Evolutionary conservation across 2,329 filamentous ascomycete species (phyloP), one percentile per base, ranked within the genome.

Genomic region (Parastagonospora avenae): DNA sequence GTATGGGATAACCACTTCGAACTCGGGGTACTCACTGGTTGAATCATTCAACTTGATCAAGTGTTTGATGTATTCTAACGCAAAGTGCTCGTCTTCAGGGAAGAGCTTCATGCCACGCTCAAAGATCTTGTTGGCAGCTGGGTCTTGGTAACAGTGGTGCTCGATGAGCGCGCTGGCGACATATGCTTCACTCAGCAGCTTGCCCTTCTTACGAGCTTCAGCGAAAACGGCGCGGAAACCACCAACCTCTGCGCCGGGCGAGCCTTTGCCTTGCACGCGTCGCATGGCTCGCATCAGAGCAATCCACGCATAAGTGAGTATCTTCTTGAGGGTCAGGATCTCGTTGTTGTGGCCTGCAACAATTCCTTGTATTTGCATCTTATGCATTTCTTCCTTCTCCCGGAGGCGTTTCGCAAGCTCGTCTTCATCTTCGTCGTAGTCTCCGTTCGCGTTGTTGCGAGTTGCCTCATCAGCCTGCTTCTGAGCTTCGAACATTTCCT

Each of bases 41-140:
- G 92, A 88, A 74, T 99, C 94, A 63, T 96, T 93, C 70, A 90
- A 91, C 10, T 90, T 88, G 64, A 97, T 89, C 52, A 99, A 79
- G 74, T 96, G 94, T 77, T 96, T 97, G 64, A 99, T 81, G 73
- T 99, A 97, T 74, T 97, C 92, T 44, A 99, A 82, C 57, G 95
- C 91, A 75, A 97, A 97, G 50, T 86, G 82, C 71, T 96, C 92
- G 66, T 97, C 93, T 42, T 95, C 91, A 0, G 93, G 93, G 68
- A 97, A 99, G 10, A 99, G 80, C 68, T 91, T 94, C 57, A 93
- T 87, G 15, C 94, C 94, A 39, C 93, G 89, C 71, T 99, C 94
- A 61, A 97, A 96, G 53, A 99, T 97, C 76, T 94, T 97, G 37
- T 89, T 90, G 1, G 92, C 93, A 0, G 94, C 91, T 0, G 88